Conservation (phyloP, 371 early-diverging fungal species). For the Vittaforma corneae region DNA sequence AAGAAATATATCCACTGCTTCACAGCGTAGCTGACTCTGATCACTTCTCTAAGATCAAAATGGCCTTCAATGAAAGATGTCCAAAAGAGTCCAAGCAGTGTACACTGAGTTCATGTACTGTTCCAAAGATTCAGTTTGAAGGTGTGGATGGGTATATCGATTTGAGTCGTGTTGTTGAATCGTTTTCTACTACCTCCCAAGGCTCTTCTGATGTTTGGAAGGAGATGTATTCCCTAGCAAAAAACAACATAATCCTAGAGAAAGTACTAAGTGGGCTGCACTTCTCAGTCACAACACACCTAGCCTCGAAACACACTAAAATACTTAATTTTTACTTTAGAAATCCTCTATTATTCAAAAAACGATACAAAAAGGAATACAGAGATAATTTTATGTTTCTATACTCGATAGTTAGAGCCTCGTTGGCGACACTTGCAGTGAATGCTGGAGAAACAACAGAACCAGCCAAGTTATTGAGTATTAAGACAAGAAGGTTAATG, state of each 20-base stretch:
- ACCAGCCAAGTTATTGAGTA: neutral
- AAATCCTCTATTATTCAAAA: slow-evolving; percentile 21
- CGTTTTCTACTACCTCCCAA: slow-evolving; percentile 11
- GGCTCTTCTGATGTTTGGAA: slow-evolving; percentile 31
- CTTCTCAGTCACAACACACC: slow-evolving; percentile 39
- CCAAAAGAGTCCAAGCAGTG: slow-evolving; percentile 2
- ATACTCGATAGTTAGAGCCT: slow-evolving; percentile 22
- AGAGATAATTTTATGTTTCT: slow-evolving; percentile 25
- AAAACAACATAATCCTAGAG: neutral
- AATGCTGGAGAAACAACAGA: neutral
- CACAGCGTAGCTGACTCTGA: slow-evolving; percentile 3
- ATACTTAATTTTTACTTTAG: slow-evolving; percentile 12
- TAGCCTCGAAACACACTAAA: slow-evolving; percentile 20
- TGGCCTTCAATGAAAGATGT: slow-evolving; percentile 21
- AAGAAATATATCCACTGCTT: neutral
- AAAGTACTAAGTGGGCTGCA: slow-evolving; percentile 40
- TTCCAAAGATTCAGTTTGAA: slow-evolving; percentile 3
- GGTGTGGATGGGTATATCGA: slow-evolving; percentile 16
- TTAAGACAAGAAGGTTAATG: neutral
- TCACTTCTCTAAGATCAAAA: slow-evolving; percentile 26
- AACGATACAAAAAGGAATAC: slow-evolving; percentile 23
- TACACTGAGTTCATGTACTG: neutral
- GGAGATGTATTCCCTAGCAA: slow-evolving; percentile 12
- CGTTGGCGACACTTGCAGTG: slow-evolving; percentile 14
- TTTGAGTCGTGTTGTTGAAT: slow-evolving; percentile 1